Evolutionary conservation across 2,329 filamentous ascomycete genomes (phyloP).

Genomic region (Ustulina deusta): DNA sequence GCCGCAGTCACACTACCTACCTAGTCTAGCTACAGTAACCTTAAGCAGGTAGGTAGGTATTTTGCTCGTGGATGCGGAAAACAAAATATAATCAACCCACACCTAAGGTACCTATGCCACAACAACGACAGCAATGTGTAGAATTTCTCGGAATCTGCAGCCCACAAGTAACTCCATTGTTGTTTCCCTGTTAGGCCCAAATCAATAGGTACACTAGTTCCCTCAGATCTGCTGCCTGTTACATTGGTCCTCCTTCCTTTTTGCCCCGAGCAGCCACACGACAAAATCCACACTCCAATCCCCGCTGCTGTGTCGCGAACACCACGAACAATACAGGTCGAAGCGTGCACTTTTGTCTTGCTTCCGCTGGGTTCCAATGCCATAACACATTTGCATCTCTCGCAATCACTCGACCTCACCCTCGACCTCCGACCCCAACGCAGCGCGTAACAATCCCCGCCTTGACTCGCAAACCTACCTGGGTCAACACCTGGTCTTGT

Average conservation of each 20-base stretch:
- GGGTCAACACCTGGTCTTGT: not conserved
- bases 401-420: conserved; percentile 3
- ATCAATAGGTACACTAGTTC: conserved; percentile 17
- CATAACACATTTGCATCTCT: not conserved
- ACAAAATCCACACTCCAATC: not conserved
- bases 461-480: not conserved
- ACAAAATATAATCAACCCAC: too few relatives aligned
- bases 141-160: not conserved
- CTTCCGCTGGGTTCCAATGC: not conserved
- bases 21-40: too few relatives aligned
- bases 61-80: too few relatives aligned
- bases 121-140: not conserved
- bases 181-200: conserved; percentile 3
- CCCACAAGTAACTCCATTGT: not conserved
- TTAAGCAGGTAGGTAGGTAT: too few relatives aligned
- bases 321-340: not conserved
- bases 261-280: not conserved
- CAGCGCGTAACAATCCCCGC: not conserved
- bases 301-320: not conserved
- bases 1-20: too few relatives aligned
- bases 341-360: not conserved
- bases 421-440: not conserved
- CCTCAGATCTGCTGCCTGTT: not conserved
- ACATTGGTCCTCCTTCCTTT: not conserved
- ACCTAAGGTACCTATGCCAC: not conserved